Evolutionary conservation across 2,329 filamentous ascomycete genomes (phyloP), one percentile per base, ranked within the genome.

Genomic region (Metarhizium brunneum): DNA sequence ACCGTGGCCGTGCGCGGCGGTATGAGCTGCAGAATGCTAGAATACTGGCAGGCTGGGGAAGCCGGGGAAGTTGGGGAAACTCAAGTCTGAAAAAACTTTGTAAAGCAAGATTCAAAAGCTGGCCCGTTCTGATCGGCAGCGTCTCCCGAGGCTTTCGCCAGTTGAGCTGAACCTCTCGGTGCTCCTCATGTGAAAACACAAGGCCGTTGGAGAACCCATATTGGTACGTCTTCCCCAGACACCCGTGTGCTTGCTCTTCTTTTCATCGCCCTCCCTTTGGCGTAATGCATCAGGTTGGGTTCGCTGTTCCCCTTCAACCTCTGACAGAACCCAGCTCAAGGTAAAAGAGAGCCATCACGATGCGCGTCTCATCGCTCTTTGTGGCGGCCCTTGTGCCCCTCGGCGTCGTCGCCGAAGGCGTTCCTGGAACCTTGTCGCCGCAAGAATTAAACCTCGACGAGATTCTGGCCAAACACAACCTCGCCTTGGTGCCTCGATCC

Each of bases 401-500:
- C 53, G 62, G 66, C 59, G 60, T 73, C 43, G 57, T 70, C 47
- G 67, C 69, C 29, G 62, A 65, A 7, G 63, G 60, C 32, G 47
- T 36, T 3, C 59, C 59, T 25, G 52, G 56, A 29, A 62, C 64
- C 1, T 57, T 59, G 16, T 67, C 66, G 16, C 57, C 63, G 7
- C 64, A 66, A 25, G 71, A 73, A 52, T 54, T 71, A 13, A 66
- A 73, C 18, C 69, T 76, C 25, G 72, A 73, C 25, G 71, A 71
- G 48, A 61, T 73, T 48, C 62, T 76, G 45, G 69, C 69, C 47
- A 76, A 69, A 61, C 72, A 76, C 61, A 74, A 75, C 54, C 64
- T 76, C 36, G 74, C 70, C 32, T 62, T 76, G 52, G 73, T 76
- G 7, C 73, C 74, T 38, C 67, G 72, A n/a, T 73, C 71, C 49